Conservation (phyloP, 1,139 yeast species). For the Pichia inconspicua region DNA sequence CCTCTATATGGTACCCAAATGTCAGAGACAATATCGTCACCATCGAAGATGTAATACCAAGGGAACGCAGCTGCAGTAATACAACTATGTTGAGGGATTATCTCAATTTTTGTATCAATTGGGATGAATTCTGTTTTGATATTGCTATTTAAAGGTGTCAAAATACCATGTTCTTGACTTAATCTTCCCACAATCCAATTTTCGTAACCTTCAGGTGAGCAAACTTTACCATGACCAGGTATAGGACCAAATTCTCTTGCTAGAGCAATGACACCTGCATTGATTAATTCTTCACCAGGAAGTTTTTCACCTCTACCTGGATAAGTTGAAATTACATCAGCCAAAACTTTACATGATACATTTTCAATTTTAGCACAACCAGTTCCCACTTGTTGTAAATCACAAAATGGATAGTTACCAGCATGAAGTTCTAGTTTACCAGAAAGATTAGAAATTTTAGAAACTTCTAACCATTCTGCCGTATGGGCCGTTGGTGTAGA, state of each 20-base stretch:
- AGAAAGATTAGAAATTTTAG: constrained; percentile 13
- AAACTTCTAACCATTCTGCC: constrained; percentile 22
- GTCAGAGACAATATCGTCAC: constrained; percentile 40
- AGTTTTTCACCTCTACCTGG: constrained; percentile 39
- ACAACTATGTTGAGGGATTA: constrained; percentile 70
- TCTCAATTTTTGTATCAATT: constrained; percentile 45
- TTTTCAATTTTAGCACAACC: constrained; percentile 42
- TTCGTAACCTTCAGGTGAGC: constrained; percentile 32
- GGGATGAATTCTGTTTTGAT: constrained; percentile 34
- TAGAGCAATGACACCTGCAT: constrained; percentile 67
- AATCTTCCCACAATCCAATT: constrained; percentile 51
- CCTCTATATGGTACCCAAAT: constrained; percentile 70
- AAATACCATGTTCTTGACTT: constrained; percentile 60
- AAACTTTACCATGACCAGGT: constrained; percentile 43
- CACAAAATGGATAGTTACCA: constrained; percentile 69
- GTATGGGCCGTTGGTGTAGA: constrained; percentile 81
- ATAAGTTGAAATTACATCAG: constrained; percentile 58
- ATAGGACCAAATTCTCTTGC: constrained; percentile 50
- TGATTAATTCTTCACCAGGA: constrained; percentile 53
- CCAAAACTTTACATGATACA: constrained; percentile 51
- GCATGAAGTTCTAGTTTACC: constrained; percentile 67
- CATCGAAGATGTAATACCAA: constrained; percentile 45
- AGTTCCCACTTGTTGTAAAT: constrained; percentile 68
- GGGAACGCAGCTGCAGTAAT: constrained; percentile 62
- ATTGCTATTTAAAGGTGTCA: constrained; percentile 27